phyloP scores from a whole-genome alignment of 805 yeast species.

The Candida gorgasii region DNA sequence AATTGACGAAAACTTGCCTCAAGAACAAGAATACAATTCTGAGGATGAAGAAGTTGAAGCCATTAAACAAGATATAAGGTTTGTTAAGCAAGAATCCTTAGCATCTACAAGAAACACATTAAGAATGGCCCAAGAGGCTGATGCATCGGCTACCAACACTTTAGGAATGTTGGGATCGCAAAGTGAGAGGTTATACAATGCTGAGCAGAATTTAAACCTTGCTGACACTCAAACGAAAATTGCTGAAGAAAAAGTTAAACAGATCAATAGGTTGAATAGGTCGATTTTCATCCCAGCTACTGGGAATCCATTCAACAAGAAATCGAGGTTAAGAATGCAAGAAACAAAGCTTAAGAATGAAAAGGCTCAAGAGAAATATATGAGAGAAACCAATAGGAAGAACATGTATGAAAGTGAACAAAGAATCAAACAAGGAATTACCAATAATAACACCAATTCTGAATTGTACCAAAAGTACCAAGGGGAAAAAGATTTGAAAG shows the following conservation, averaged over 20 bases:
- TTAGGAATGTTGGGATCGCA: conserved; percentile 94
- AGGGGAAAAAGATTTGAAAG: conserved; percentile 52
- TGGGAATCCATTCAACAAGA: conserved; percentile 84
- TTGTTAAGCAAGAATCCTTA: conserved; percentile 83
- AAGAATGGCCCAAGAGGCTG: conserved; percentile 50
- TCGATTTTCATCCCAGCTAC: conserved; percentile 75
- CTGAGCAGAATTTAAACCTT: conserved; percentile 73
- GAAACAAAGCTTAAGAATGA: conserved; percentile 69
- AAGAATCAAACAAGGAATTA: conserved; percentile 63
- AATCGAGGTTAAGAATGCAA: conserved; percentile 67
- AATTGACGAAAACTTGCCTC: conserved; percentile 35
- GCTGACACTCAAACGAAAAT: conserved; percentile 80
- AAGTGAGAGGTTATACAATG: conserved; percentile 76
- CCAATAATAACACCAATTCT: conserved; percentile 36
- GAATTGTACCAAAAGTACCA: conserved; percentile 48
- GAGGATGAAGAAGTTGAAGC: conserved; percentile 91
- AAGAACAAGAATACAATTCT: conserved; percentile 43
- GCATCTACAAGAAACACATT: conserved; percentile 84
- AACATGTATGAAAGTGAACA: conserved; percentile 65
- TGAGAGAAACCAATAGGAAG: conserved; percentile 60
- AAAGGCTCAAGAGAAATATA: conserved; percentile 59
- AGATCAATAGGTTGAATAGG: conserved; percentile 76
- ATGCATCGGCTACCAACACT: conserved; percentile 59
- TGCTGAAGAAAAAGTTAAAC: conserved; percentile 80
- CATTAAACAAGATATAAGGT: conserved; percentile 77